These are phyloP conservation scores for Xylaria venustula DNA, from an alignment of 495 filamentous ascomycete genomes.

Conservation along the genomic window DNA sequence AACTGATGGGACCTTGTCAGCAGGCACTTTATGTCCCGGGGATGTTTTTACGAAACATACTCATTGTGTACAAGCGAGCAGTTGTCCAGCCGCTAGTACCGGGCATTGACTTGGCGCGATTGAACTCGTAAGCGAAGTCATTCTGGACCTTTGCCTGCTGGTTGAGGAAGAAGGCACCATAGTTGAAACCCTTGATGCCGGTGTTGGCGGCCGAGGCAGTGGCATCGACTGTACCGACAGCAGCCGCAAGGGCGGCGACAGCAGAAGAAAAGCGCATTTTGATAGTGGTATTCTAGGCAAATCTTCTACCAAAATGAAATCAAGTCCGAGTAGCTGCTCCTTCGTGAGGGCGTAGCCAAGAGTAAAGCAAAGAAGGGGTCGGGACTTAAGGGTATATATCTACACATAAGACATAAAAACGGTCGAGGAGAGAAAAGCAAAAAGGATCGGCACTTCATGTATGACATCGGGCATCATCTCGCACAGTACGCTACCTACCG, in stretches of 20 bases:
- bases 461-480: constrained; percentile 2
- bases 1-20: constrained; percentile 16
- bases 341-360: background rate
- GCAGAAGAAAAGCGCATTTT: constrained; percentile 35
- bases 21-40: background rate
- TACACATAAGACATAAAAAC: background rate
- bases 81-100: constrained; percentile 68
- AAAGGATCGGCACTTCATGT: constrained; percentile 2
- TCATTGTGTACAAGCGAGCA: constrained; percentile 49
- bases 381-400: background rate
- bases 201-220: constrained; percentile 35
- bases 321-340: background rate
- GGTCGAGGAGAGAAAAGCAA: background rate
- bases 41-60: constrained; percentile 23
- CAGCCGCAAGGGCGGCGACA: constrained; percentile 34
- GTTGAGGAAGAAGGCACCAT: constrained; percentile 61
- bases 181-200: constrained; percentile 71
- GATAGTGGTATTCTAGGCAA: background rate
- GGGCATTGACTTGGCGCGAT: constrained; percentile 61
- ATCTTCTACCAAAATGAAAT: background rate
- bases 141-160: constrained; percentile 56
- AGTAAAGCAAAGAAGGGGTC: background rate
- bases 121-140: constrained; percentile 67
- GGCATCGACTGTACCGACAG: constrained; percentile 23
- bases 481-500: background rate